Evolutionary conservation across 495 filamentous ascomycete species (phyloP).

Genomic region (Neurospora sp.): DNA sequence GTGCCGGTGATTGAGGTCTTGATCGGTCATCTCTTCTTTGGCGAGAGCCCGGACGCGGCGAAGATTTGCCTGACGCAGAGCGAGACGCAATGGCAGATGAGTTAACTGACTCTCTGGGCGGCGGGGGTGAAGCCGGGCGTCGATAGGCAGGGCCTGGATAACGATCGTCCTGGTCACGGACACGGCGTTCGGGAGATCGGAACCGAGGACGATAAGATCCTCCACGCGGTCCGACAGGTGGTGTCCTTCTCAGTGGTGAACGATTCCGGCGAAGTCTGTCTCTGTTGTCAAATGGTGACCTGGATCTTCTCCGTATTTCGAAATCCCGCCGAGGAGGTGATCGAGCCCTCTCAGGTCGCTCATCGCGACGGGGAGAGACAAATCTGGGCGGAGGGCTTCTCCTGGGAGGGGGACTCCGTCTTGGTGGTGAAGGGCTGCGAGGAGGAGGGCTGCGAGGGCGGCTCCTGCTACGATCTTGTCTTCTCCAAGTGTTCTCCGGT

Average conservation of each 20-base stretch:
- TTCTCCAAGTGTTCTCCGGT: constrained; percentile 9
- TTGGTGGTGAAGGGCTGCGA: constrained; percentile 19
- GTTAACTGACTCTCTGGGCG: constrained; percentile 31
- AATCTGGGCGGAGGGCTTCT: constrained; percentile 25
- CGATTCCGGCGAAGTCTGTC: constrained; percentile 31
- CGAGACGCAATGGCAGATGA: constrained; percentile 34
- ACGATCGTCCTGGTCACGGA: constrained; percentile 34
- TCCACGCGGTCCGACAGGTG: constrained; percentile 23
- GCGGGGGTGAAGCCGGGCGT: constrained; percentile 24
- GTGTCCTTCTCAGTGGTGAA: constrained; percentile 28
- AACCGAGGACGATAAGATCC: constrained; percentile 33
- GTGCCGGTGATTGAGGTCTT: constrained; percentile 26
- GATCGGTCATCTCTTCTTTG: constrained; percentile 34
- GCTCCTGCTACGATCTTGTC: constrained; percentile 29
- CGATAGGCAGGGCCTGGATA: constrained; percentile 25
- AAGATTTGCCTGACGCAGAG: constrained; percentile 32
- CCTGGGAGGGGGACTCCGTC: constrained; percentile 25
- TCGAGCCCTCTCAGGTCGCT: constrained; percentile 13
- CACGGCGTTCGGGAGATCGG: constrained; percentile 33
- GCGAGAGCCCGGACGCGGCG: constrained; percentile 29
- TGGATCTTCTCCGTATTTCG: constrained; percentile 29
- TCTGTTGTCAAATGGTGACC: constrained; percentile 35
- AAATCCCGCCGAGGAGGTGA: constrained; percentile 20
- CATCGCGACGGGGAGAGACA: constrained; percentile 34
- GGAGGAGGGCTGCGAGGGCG: constrained; percentile 28